A percentile compares a stretch with the other conserved stretches of the same genome.
Evolutionary conservation across 164 flowering plant species (phyloP).

Genomic region (Echeveria elegans): DNA sequence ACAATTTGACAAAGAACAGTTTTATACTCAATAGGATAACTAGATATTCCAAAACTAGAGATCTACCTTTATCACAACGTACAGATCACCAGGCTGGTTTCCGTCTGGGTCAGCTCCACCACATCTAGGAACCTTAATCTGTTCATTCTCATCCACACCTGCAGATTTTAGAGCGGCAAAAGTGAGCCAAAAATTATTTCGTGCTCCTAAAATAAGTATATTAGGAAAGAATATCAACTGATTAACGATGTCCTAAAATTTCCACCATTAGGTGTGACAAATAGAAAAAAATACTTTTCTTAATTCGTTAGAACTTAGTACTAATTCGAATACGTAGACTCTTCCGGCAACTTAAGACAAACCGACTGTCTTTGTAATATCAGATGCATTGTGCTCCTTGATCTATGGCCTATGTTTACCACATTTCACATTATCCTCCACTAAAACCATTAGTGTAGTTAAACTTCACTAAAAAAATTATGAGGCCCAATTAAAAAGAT

Average conservation of each 20-base stretch:
- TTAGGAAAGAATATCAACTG: background rate
- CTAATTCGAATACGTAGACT: background rate
- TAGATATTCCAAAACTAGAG: background rate
- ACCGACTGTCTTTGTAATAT: background rate
- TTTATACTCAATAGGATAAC: background rate
- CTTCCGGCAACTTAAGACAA: background rate
- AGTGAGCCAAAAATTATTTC: background rate
- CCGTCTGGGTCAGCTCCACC: conserved; percentile 99
- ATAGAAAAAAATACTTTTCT: background rate
- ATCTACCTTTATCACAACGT: conserved; percentile 62
- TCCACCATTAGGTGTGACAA: background rate
- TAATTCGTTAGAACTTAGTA: background rate
- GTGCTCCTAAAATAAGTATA: background rate
- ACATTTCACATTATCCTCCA: background rate
- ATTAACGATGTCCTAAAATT: background rate
- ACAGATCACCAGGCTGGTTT: conserved; percentile 89
- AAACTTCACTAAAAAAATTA: background rate
- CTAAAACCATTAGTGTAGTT: background rate
- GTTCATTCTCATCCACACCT: conserved; percentile 81
- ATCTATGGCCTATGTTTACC: background rate
- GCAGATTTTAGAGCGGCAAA: conserved; percentile 1
- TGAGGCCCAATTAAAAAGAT: background rate
- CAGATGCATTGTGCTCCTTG: background rate
- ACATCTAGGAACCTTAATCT: conserved; percentile 45
- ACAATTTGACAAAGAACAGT: background rate